A percentile compares a stretch with the other conserved stretches of the same genome.
These are phyloP conservation scores for Xylaria multiplex DNA, from an alignment of 2,329 filamentous ascomycete genomes.

Conservation along the genomic window DNA sequence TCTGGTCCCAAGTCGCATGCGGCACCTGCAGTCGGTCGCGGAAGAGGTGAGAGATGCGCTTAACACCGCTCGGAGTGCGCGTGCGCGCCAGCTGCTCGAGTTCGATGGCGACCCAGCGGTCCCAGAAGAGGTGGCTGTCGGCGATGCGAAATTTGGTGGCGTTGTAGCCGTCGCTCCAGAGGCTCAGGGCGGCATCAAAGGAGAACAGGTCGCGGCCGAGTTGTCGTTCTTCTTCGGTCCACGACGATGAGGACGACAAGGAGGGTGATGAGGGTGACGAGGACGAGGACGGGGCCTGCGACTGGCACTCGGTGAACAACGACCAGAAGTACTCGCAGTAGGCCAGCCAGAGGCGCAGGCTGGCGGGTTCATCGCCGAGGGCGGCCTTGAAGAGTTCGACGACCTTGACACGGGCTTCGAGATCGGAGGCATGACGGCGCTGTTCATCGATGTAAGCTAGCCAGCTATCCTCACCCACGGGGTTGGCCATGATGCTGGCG, in stretches of 20 bases:
- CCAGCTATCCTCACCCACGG: constrained; percentile 81
- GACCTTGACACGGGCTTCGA: constrained; percentile 74
- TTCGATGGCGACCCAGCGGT: constrained; percentile 78
- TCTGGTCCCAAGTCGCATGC: constrained; percentile 79
- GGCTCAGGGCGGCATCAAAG: constrained; percentile 70
- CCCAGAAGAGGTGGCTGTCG: constrained; percentile 83
- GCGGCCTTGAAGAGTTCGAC: constrained; percentile 79
- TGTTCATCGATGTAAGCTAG: constrained; percentile 80
- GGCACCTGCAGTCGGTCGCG: constrained; percentile 76
- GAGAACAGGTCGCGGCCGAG: constrained; percentile 78
- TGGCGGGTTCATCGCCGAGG: constrained; percentile 76
- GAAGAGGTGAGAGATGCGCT: constrained; percentile 75
- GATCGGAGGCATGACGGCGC: constrained; percentile 65
- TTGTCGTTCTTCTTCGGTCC: constrained; percentile 74
- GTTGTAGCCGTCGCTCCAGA: constrained; percentile 77
- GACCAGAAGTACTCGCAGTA: constrained; percentile 83
- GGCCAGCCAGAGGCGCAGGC: constrained; percentile 77
- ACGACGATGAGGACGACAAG: constrained; percentile 42
- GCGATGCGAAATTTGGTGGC: constrained; percentile 78
- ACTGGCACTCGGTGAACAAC: constrained; percentile 73
- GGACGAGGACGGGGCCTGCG: constrained; percentile 50
- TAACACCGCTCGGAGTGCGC: constrained; percentile 65
- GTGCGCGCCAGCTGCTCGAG: constrained; percentile 71
- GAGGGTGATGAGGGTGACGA: constrained; percentile 12
- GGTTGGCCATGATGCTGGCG: constrained; percentile 57